Evolutionary conservation across 176 grass and related monocot genomes (phyloP).

Genomic region (Saccharum officinarum): DNA sequence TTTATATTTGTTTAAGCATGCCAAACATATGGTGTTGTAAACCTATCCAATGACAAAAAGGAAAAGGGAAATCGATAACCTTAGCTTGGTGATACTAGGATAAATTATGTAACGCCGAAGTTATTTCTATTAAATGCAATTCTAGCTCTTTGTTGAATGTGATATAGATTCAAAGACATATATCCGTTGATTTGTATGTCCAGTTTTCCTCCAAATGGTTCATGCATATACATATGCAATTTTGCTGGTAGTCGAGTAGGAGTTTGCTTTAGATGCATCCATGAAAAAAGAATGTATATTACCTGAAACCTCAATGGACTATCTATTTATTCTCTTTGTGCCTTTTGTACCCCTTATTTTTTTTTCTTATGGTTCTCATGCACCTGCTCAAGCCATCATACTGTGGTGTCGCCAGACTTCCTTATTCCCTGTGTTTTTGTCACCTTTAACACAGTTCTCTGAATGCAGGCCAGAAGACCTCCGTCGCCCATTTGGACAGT

Average conservation of each 20-base stretch:
- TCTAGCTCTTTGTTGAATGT: background rate
- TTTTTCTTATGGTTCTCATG: background rate
- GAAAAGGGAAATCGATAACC: background rate
- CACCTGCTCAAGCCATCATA: background rate
- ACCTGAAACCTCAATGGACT: background rate
- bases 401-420: background rate
- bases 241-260: background rate
- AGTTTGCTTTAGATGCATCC: background rate
- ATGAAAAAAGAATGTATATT: background rate
- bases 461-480: slow-evolving; percentile 82
- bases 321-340: background rate
- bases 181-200: background rate
- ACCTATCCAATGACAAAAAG: background rate
- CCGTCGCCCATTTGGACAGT: slow-evolving; percentile 80
- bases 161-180: background rate
- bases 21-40: background rate
- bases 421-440: background rate
- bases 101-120: background rate
- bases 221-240: background rate
- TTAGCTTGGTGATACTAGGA: background rate
- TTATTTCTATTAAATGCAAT: background rate
- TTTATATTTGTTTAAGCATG: background rate
- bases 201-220: background rate
- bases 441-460: slow-evolving; percentile 4
- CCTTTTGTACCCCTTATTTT: background rate